A percentile compares a stretch with the other conserved stretches of the same genome.
Conservation (phyloP, 208 protist genomes). For the Crithidia bombi region DNA sequence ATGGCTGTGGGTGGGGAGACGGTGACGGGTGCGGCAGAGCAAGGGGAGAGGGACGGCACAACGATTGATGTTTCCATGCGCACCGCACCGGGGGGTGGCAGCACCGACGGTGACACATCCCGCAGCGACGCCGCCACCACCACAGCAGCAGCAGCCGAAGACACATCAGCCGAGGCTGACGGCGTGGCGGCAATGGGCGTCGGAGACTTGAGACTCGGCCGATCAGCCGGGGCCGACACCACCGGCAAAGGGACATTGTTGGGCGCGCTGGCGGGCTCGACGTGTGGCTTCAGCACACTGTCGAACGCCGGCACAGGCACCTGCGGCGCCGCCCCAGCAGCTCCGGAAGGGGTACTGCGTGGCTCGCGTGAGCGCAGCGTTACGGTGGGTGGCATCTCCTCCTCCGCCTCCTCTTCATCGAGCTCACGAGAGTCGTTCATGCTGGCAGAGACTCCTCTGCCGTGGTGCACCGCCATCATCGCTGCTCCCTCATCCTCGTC, state of each 20-base stretch:
- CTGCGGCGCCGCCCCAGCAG: background rate
- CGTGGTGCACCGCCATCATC: background rate
- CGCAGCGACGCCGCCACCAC: background rate
- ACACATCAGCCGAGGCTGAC: background rate
- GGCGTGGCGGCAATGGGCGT: background rate
- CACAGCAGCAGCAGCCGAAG: background rate
- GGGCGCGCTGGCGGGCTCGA: background rate
- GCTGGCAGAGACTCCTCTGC: too few relatives aligned
- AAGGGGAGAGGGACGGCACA: background rate
- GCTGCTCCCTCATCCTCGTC: constrained; percentile 7
- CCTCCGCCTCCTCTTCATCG: background rate
- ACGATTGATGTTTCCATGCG: constrained; percentile 2
- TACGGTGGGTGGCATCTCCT: constrained; percentile 23
- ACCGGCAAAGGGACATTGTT: background rate
- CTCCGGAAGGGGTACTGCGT: background rate
- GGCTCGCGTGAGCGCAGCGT: constrained; percentile 10
- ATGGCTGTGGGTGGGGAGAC: background rate
- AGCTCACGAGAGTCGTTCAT: background rate
- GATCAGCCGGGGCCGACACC: background rate
- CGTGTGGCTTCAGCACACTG: constrained; percentile 16
- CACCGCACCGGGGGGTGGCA: constrained; percentile 16
- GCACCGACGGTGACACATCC: constrained; percentile 21
- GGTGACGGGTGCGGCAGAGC: background rate
- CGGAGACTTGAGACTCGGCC: background rate
- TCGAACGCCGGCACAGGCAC: constrained; percentile 18